Evolutionary conservation across 345 rosid species (phyloP), one percentile per base, ranked within the genome.

Genomic region (Eucalyptus cloeziana): DNA sequence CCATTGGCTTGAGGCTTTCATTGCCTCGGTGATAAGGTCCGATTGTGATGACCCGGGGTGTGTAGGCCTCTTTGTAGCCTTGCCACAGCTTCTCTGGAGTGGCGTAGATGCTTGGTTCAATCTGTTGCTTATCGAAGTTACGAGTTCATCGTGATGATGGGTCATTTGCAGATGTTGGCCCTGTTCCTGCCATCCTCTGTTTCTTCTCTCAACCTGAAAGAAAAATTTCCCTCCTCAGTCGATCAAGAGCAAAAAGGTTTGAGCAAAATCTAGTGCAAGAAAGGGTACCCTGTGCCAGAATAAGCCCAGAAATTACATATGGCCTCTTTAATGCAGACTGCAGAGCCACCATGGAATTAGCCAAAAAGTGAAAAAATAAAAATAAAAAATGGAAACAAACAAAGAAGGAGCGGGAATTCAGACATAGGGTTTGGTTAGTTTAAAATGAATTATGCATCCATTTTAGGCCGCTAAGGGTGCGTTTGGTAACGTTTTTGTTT

Each of bases 11-110:
- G 7, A 92, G 60, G 25, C 71, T 50, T 17, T 52, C 9, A 9
- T 33, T 27, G 22, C 33, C 45, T 5, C 86, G 87, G 85, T 92
- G 93, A 8, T 87, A 40, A 2, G 92, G 93, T 13, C 92, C 91
- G 16, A 92, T 86, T 4, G 93, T 81, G 31, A 91, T 87, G 11
- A 88, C 22, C 1, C 27, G 40, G 33, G 87, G 1, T 71, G 16
- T 50, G 88, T 86, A 50, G 89, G 90, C 9, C 79, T 9, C 25
- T 90, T 87, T 40, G 90, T 86, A 1, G 3, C 16, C 54, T 8
- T 21, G 25, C 58, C 24, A 4, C 0, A 54, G 58, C 25, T 21
- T 21, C 58, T 54, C 25, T 8, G 11, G 58, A 54, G 5, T 1
- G 58, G 58, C 1, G 25, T 19, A 54, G 4, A 54, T 54, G 27